These are phyloP conservation scores for Penicillium oxalicum DNA, from an alignment of 2,329 filamentous ascomycete species.

Conservation along the genomic window DNA sequence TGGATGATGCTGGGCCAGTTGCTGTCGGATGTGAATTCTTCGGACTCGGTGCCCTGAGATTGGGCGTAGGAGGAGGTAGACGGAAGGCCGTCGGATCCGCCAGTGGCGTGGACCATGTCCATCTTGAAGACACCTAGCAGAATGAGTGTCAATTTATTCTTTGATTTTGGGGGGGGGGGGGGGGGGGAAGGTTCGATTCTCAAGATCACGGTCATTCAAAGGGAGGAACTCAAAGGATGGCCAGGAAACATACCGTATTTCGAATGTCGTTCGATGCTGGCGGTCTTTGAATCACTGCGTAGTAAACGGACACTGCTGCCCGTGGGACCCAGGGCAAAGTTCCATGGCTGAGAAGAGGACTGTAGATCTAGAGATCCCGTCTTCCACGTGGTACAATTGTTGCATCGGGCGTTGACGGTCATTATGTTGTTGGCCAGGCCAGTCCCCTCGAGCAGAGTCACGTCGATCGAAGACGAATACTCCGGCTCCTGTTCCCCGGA, in stretches of 20 bases:
- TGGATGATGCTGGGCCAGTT: conserved; percentile 19
- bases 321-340: conserved; percentile 15
- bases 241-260: conserved; percentile 11
- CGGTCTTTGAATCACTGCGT: conserved; percentile 14
- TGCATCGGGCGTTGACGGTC: conserved; percentile 16
- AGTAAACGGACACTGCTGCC: conserved; percentile 4
- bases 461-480: conserved; percentile 13
- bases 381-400: conserved; percentile 14
- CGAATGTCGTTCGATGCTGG: conserved; percentile 17
- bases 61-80: conserved; percentile 3
- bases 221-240: neutral
- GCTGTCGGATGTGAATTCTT: conserved; percentile 7
- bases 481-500: conserved; percentile 16
- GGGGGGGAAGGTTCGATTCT: too few species aligned
- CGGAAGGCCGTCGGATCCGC: conserved; percentile 12
- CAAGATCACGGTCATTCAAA: too few species aligned
- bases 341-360: conserved; percentile 15
- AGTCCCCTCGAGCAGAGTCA: conserved; percentile 13
- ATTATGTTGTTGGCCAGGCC: conserved; percentile 11
- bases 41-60: conserved; percentile 8
- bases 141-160: neutral
- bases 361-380: conserved; percentile 13
- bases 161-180: too few species aligned
- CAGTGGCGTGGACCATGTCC: conserved; percentile 18
- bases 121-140: conserved; percentile 11